These are phyloP conservation scores for Cinnamomum chago DNA, from an alignment of 164 flowering plant genomes.

Conservation along the genomic window DNA sequence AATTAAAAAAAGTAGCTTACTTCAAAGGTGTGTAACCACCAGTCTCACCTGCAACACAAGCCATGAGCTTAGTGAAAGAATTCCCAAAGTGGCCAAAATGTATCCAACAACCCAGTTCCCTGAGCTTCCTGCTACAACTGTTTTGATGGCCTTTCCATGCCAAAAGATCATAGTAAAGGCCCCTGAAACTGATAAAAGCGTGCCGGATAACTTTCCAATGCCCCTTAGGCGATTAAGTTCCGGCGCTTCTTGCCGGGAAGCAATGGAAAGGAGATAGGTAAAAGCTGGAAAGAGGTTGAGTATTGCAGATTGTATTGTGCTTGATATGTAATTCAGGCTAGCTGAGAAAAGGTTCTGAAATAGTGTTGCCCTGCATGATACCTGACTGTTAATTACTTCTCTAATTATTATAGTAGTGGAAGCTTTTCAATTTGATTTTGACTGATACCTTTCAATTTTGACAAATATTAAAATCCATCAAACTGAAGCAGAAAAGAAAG, in stretches of 20 bases:
- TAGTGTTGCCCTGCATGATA: conserved; percentile 13
- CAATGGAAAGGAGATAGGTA: conserved; percentile 15
- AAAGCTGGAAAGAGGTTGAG: conserved; percentile 18
- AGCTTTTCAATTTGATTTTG: background rate
- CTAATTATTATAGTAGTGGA: background rate
- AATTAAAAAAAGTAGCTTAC: no score
- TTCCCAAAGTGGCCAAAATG: conserved; percentile 11
- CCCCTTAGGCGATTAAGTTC: conserved; percentile 15
- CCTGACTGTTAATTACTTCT: background rate
- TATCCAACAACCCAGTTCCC: conserved; percentile 9
- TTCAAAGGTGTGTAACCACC: background rate
- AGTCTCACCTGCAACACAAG: conserved; percentile 16
- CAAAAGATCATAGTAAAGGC: conserved; percentile 14
- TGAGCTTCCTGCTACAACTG: background rate
- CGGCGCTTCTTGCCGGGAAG: conserved; percentile 12
- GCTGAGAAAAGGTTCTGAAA: conserved; percentile 19
- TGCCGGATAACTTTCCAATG: conserved; percentile 14
- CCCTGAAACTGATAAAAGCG: conserved; percentile 8
- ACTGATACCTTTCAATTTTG: background rate
- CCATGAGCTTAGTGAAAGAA: conserved; percentile 14
- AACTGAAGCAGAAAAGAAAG: background rate
- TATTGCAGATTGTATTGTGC: conserved; percentile 16
- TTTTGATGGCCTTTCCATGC: background rate
- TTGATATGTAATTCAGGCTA: conserved; percentile 18
- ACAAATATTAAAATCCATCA: background rate